Evolutionary conservation across 257 asterid genomes (phyloP), one percentile per base, ranked within the genome.

Genomic region (Ajuga chamaepitys): DNA sequence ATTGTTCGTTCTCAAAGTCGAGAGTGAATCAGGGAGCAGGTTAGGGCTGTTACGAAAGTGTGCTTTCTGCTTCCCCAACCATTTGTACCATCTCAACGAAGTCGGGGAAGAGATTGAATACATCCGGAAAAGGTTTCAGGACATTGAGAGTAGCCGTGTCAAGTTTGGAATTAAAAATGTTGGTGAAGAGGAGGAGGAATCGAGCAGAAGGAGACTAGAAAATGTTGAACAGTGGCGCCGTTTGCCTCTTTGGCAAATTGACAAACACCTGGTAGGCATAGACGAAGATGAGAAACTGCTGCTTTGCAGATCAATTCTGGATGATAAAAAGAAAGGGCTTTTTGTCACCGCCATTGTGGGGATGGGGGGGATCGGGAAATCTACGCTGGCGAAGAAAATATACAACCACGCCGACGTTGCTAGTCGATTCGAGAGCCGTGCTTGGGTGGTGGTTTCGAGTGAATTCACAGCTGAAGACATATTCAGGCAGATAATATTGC

Each of bases 401-500:
- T 73, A 58, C 56, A 66, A 59, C 53, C 64, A 59, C 45, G 48
- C 4, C 4, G 54, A 46, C 14, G 53, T 34, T 16, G 17, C 1
- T 7, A 44, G 10, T 38, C 45, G 17, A 11, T 73, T 66, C 34
- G 64, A 58, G 1, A 1, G 10, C 26, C 59, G 73, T 7, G 73
- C 58, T 38, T 73, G 77, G 69, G 64, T 73, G 8, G 50, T 41
- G 45, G 73, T 66, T 13, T 66, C 73, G 11, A 46, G 45, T 30
- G 58, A 72, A 12, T 58, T 64, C 45, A 58, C 14, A 4, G 69
- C 62, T 0, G 3, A 30, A 57, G 67, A 73, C 26, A 20, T 34
- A 1, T 12, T 53, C 38, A 53, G 26, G 38, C 21, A 53, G 22
- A 0, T 53, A 5, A 13, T 53, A 4, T 3, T 53, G 21, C 38